These are phyloP conservation scores for Planoprotostelium fungivorum DNA, from an alignment of 78 protist genomes.

Conservation along the genomic window DNA sequence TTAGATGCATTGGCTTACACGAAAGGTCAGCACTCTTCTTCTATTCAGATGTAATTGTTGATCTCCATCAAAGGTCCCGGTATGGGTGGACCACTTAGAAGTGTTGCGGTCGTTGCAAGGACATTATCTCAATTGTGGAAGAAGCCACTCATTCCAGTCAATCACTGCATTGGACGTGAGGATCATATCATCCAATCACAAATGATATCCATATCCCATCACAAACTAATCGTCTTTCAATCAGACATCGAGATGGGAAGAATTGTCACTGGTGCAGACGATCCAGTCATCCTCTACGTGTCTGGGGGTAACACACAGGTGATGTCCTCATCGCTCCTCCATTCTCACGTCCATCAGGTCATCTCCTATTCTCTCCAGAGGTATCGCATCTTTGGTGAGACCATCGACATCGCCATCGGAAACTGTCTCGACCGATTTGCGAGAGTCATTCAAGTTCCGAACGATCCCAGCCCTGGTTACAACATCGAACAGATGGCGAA, in stretches of 20 bases:
- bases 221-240: neutral
- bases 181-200: neutral
- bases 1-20: conserved; percentile 79
- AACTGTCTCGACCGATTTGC: conserved; percentile 94
- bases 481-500: conserved; percentile 97
- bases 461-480: conserved; percentile 99
- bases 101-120: conserved; percentile 90
- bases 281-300: conserved; percentile 98
- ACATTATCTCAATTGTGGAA: conserved; percentile 91
- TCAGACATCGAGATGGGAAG: conserved; percentile 99
- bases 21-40: conserved; percentile 64
- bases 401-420: conserved; percentile 99
- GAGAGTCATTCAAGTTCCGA: conserved; percentile 74
- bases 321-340: neutral
- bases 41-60: neutral
- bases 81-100: conserved; percentile 92
- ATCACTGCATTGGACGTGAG: conserved; percentile 94
- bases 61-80: conserved; percentile 82
- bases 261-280: conserved; percentile 79
- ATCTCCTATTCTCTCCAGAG: conserved; percentile 55
- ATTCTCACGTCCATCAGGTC: neutral
- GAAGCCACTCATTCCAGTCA: conserved; percentile 93
- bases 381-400: conserved; percentile 98
- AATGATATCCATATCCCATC: no score
- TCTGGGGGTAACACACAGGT: conserved; percentile 99